These are phyloP conservation scores for Euphorbia tirucalli DNA, from an alignment of 345 rosid genomes.

Conservation along the genomic window DNA sequence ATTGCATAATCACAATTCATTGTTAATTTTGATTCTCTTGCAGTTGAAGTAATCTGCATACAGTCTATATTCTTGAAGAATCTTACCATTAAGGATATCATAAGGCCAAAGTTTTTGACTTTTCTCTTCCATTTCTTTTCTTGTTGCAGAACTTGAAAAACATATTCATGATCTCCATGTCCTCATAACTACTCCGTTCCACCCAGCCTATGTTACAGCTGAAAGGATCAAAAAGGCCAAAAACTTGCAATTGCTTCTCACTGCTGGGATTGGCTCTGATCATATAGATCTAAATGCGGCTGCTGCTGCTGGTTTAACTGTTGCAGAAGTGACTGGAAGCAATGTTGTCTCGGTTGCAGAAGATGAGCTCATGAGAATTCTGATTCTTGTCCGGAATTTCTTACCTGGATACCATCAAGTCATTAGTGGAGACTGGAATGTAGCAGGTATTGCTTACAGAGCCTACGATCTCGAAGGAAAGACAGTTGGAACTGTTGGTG, in stretches of 20 bases:
- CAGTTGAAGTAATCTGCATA: not conserved
- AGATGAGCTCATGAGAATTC: conserved; percentile 93
- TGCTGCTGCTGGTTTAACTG: conserved; percentile 83
- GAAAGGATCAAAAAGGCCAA: conserved; percentile 93
- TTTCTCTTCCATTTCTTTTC: not conserved
- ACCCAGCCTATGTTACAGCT: conserved; percentile 86
- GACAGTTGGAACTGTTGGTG: conserved; percentile 89
- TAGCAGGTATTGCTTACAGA: conserved; percentile 76
- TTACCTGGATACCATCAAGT: conserved; percentile 87
- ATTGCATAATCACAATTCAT: not conserved
- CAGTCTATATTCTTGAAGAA: too few relatives aligned
- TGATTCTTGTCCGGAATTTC: conserved; percentile 83
- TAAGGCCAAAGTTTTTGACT: too few relatives aligned
- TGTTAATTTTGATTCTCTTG: not conserved
- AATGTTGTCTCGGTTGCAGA: conserved; percentile 90
- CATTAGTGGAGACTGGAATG: conserved; percentile 86
- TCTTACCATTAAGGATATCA: too few relatives aligned
- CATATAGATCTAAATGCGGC: conserved; percentile 89
- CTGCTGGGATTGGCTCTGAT: conserved; percentile 95
- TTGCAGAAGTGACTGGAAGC: conserved; percentile 95
- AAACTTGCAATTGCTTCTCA: conserved; percentile 81
- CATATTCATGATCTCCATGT: conserved; percentile 85
- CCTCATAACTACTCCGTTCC: conserved; percentile 87
- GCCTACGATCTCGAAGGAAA: conserved; percentile 97
- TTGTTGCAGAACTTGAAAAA: conserved; percentile 67